Conservation (phyloP, 2,329 filamentous ascomycete genomes). For the Apiospora phragmitis region DNA sequence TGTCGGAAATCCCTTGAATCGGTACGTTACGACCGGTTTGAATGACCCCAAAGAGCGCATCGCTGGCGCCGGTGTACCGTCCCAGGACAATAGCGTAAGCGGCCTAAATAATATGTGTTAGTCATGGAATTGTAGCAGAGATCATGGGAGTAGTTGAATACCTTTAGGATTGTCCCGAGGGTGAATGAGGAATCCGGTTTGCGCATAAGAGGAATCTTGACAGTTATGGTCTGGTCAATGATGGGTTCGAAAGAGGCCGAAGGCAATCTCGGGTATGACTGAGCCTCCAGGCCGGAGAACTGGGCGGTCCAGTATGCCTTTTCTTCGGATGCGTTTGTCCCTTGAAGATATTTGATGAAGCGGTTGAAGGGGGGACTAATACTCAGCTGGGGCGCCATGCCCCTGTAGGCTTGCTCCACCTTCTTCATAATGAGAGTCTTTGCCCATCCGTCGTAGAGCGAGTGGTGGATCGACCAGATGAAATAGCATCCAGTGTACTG, state of each 20-base stretch:
- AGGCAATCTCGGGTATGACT: not conserved
- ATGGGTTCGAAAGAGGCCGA: not conserved
- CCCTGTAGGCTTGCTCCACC: constrained; percentile 16
- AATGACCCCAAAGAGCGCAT: constrained; percentile 42
- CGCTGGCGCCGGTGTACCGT: constrained; percentile 35
- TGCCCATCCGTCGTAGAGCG: constrained; percentile 34
- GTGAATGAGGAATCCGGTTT: constrained; percentile 11
- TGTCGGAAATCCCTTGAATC: constrained; percentile 15
- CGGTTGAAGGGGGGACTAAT: constrained; percentile 2
- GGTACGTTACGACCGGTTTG: constrained; percentile 35
- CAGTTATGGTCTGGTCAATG: not conserved
- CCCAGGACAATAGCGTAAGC: constrained; percentile 41
- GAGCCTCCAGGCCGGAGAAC: not conserved
- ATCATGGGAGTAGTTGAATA: not conserved
- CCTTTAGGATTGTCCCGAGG: not conserved
- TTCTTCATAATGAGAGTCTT: constrained; percentile 20
- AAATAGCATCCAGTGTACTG: constrained; percentile 24
- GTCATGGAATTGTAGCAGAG: not conserved
- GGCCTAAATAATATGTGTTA: constrained; percentile 31
- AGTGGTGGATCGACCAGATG: constrained; percentile 33
- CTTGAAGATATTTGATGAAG: not conserved
- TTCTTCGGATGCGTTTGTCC: not conserved
- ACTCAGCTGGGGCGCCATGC: not conserved
- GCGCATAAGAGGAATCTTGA: constrained; percentile 5
- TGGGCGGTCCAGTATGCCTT: not conserved